These are phyloP conservation scores for Sphaerosporella brunnea DNA, from an alignment of 495 filamentous ascomycete genomes.

Conservation along the genomic window DNA sequence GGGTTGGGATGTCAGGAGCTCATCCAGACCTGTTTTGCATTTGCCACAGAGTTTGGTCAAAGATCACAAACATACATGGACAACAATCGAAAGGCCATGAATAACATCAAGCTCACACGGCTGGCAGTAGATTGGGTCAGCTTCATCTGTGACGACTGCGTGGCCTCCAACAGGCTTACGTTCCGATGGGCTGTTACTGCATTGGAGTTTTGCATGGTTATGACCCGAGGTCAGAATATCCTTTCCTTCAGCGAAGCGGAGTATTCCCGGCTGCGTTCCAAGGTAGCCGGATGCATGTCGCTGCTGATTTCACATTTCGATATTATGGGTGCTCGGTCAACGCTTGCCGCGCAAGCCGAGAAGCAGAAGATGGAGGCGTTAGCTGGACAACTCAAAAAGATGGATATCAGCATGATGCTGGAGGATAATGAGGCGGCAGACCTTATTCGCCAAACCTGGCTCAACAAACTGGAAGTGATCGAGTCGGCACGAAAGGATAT, in stretches of 20 bases:
- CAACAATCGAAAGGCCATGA: constrained; percentile 80
- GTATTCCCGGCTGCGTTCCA: constrained; percentile 59
- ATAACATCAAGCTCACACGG: constrained; percentile 83
- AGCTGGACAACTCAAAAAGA: constrained; percentile 51
- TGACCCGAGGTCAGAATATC: constrained; percentile 84
- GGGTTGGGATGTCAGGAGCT: constrained; percentile 83
- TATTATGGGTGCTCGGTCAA: constrained; percentile 92
- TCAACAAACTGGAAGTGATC: constrained; percentile 49
- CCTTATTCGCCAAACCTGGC: constrained; percentile 53
- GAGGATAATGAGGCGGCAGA: constrained; percentile 70
- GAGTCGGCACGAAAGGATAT: constrained; percentile 62
- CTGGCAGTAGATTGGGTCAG: constrained; percentile 91
- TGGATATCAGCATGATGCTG: constrained; percentile 57
- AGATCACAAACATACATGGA: constrained; percentile 87
- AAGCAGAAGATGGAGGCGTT: constrained; percentile 63
- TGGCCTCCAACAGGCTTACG: constrained; percentile 83
- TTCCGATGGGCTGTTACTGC: constrained; percentile 94
- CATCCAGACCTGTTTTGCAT: constrained; percentile 97
- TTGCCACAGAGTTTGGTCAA: constrained; percentile 94
- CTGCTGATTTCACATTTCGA: constrained; percentile 95
- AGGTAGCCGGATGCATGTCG: constrained; percentile 95
- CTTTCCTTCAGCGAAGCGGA: constrained; percentile 70
- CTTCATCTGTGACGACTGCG: constrained; percentile 94
- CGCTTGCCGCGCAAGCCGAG: constrained; percentile 78
- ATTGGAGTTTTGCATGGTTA: constrained; percentile 90